A percentile compares a stretch with the other conserved stretches of the same genome.
phyloP scores from a whole-genome alignment of 306 rosid species.

The Begonia fuchsioides region DNA sequence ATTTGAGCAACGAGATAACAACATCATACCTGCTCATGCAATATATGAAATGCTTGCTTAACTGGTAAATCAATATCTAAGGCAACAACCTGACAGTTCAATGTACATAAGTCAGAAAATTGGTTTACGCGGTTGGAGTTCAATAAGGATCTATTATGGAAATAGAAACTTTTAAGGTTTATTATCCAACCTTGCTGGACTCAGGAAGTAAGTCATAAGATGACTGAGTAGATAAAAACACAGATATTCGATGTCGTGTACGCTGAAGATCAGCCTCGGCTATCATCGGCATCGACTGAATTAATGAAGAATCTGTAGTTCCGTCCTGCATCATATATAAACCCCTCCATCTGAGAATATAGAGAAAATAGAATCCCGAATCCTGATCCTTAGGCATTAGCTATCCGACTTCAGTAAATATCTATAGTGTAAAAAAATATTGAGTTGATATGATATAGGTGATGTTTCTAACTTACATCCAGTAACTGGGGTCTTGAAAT shows the following conservation, averaged over 20 bases:
- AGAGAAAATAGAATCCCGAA: no score
- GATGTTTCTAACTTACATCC: no score
- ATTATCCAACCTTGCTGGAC: conserved; percentile 98
- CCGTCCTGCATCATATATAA: conserved; percentile 43
- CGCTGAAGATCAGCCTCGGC: conserved; percentile 68
- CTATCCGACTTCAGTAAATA: no score
- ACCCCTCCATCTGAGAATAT: background rate
- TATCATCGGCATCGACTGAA: conserved; percentile 49
- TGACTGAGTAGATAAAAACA: conserved; percentile 56
- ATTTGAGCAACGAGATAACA: no score
- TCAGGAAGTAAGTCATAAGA: conserved; percentile 92
- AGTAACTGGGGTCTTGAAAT: no score
- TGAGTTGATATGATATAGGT: no score
- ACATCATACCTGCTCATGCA: conserved; percentile 92
- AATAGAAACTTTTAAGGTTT: conserved; percentile 11
- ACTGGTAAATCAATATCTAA: conserved; percentile 86
- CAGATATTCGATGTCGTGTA: conserved; percentile 68
- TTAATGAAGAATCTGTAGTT: conserved; percentile 42
- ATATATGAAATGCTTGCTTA: conserved; percentile 91
- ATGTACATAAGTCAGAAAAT: conserved; percentile 8
- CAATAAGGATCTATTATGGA: background rate
- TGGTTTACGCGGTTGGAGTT: background rate
- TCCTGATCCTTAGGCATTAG: no score
- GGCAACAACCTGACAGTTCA: conserved; percentile 59
- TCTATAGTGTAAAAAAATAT: no score